Conservation (phyloP, 2,329 filamentous ascomycete species). For the Aspergillus flavus region DNA sequence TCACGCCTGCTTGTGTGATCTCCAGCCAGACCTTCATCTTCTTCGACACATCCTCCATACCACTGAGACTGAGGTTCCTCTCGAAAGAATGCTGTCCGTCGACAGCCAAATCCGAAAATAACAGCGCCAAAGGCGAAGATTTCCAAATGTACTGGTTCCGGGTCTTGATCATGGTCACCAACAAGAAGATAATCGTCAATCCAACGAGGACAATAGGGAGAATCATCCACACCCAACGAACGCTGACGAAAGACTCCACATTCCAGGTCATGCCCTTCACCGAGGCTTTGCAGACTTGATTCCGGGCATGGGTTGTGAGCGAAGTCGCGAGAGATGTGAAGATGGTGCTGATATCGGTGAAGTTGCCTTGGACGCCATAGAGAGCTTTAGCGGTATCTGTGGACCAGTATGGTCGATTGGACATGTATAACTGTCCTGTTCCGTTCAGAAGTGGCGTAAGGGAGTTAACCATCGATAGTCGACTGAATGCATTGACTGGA, state of each 20-base stretch:
- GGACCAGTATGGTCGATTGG: slow-evolving; percentile 24
- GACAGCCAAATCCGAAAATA: slow-evolving; percentile 25
- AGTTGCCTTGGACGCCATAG: slow-evolving; percentile 24
- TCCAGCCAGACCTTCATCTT: slow-evolving; percentile 28
- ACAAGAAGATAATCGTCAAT: slow-evolving; percentile 54
- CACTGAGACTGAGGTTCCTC: slow-evolving; percentile 21
- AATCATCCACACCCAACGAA: slow-evolving; percentile 29
- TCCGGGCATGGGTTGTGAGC: slow-evolving; percentile 24
- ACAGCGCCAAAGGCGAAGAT: slow-evolving; percentile 25
- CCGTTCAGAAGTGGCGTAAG: slow-evolving; percentile 21
- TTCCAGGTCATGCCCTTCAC: slow-evolving; percentile 24
- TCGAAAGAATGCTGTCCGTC: slow-evolving; percentile 17
- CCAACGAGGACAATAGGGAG: slow-evolving; percentile 22
- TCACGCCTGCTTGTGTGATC: slow-evolving; percentile 20
- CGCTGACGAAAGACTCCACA: slow-evolving; percentile 23
- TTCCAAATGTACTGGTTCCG: slow-evolving; percentile 31
- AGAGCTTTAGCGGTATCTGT: slow-evolving; percentile 24
- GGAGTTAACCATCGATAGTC: slow-evolving; percentile 23
- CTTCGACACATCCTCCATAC: slow-evolving; percentile 25
- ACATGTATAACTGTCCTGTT: slow-evolving; percentile 18
- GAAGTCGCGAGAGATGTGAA: slow-evolving; percentile 23
- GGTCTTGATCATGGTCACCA: slow-evolving; percentile 45
- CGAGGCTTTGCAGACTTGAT: slow-evolving; percentile 18
- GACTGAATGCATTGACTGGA: slow-evolving; percentile 23
- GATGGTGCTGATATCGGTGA: slow-evolving; percentile 20